A percentile compares a stretch with the other conserved stretches of the same genome.
Evolutionary conservation across 768 basidiomycete species (phyloP).

Genomic region (Boletus insuetus): DNA sequence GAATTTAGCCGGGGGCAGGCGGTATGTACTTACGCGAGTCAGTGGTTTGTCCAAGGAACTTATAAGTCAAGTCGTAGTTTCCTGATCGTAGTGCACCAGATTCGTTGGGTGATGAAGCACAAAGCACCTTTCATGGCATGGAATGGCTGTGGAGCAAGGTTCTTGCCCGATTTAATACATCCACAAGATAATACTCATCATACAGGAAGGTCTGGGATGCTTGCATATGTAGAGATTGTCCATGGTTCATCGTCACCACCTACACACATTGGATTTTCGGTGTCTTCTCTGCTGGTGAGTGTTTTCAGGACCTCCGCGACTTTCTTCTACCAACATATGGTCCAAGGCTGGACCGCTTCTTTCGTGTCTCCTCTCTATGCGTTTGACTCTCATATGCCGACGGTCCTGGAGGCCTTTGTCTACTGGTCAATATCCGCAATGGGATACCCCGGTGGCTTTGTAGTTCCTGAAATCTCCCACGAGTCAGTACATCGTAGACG

Average conservation of each 20-base stretch:
- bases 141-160: constrained; percentile 60
- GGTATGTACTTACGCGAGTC: constrained; percentile 10
- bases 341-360: constrained; percentile 50
- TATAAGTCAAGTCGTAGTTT: constrained; percentile 12
- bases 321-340: background rate
- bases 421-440: constrained; percentile 59
- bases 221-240: constrained; percentile 34
- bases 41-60: background rate
- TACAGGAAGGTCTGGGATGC: constrained; percentile 37
- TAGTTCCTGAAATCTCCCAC: constrained; percentile 23
- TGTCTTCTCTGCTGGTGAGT: constrained; percentile 38
- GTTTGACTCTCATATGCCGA: constrained; percentile 41
- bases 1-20: constrained; percentile 28
- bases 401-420: constrained; percentile 47
- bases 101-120: background rate
- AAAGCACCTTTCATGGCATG: constrained; percentile 29
- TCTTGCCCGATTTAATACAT: background rate
- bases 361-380: constrained; percentile 48
- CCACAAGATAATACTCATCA: constrained; percentile 4
- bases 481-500: constrained; percentile 21
- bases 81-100: constrained; percentile 12
- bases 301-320: background rate
- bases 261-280: constrained; percentile 46
- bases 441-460: constrained; percentile 34
- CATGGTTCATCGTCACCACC: constrained; percentile 42